These are phyloP conservation scores for Chamaecyparis obtusa DNA, from an alignment of 75 land plant genomes.

Conservation along the genomic window DNA sequence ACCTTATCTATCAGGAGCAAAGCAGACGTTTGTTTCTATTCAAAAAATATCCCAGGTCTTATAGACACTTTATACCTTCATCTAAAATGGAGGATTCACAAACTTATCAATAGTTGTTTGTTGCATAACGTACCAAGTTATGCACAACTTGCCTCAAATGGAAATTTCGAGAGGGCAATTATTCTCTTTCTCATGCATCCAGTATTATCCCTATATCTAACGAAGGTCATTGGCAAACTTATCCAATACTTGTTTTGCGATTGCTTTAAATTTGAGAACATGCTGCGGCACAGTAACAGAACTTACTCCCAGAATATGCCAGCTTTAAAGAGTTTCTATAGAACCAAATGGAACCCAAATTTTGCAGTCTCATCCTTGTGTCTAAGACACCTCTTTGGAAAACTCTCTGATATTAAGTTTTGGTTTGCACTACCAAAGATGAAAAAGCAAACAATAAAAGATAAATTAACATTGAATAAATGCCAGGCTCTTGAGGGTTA, in stretches of 20 bases:
- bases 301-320: not conserved
- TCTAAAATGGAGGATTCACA: not conserved
- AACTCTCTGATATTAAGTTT: not conserved
- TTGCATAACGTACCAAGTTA: not conserved
- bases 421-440: not conserved
- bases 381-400: not conserved
- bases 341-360: not conserved
- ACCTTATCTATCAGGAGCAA: not conserved
- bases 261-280: not conserved
- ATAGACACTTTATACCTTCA: not conserved
- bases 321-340: not conserved
- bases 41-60: not conserved
- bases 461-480: not conserved
- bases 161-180: not conserved
- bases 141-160: not conserved
- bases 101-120: not conserved
- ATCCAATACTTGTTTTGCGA: not conserved
- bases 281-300: not conserved
- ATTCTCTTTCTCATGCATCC: not conserved
- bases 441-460: not conserved
- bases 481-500: not conserved
- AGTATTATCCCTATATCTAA: not conserved
- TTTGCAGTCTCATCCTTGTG: not conserved
- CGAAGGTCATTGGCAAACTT: not conserved
- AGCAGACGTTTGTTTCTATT: not conserved